These are phyloP conservation scores for Backusella parvicylindrica DNA, from an alignment of 192 early-diverging fungal species.

Conservation along the genomic window DNA sequence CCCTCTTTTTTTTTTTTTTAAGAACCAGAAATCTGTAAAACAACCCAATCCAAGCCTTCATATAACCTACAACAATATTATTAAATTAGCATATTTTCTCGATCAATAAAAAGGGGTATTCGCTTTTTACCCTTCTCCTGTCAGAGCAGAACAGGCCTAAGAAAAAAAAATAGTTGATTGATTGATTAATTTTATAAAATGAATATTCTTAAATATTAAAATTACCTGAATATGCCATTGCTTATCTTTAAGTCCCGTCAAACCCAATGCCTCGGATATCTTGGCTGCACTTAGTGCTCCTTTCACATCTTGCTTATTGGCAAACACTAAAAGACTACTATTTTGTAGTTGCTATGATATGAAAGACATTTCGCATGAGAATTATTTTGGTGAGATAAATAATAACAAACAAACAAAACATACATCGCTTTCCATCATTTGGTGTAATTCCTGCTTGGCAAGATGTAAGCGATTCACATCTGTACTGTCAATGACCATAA, in stretches of 20 bases:
- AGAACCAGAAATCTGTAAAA: slow-evolving; percentile 40
- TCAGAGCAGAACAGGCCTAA: slow-evolving; percentile 61
- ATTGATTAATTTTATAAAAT: neutral
- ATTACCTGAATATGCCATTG: slow-evolving; percentile 76
- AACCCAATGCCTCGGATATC: slow-evolving; percentile 58
- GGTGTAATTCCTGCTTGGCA: slow-evolving; percentile 57
- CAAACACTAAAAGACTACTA: slow-evolving; percentile 59
- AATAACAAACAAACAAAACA: neutral
- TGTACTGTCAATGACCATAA: slow-evolving; percentile 73
- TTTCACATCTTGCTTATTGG: slow-evolving; percentile 69
- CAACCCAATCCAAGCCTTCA: slow-evolving; percentile 61
- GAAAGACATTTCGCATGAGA: no score
- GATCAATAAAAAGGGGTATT: neutral
- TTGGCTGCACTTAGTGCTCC: slow-evolving; percentile 58
- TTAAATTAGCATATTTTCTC: neutral
- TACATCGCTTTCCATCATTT: slow-evolving; percentile 70
- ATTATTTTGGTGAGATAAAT: neutral
- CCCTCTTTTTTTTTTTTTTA: no score
- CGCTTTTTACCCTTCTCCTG: slow-evolving; percentile 69
- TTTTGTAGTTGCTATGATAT: slow-evolving; percentile 48
- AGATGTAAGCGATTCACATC: slow-evolving; percentile 61
- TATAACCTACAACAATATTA: slow-evolving; percentile 37
- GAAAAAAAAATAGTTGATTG: neutral
- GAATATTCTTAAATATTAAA: neutral
- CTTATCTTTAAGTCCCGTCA: slow-evolving; percentile 57